Base-by-base conservation (phyloP, 306 rosid genomes). In the Begonia fuchsioides region DNA sequence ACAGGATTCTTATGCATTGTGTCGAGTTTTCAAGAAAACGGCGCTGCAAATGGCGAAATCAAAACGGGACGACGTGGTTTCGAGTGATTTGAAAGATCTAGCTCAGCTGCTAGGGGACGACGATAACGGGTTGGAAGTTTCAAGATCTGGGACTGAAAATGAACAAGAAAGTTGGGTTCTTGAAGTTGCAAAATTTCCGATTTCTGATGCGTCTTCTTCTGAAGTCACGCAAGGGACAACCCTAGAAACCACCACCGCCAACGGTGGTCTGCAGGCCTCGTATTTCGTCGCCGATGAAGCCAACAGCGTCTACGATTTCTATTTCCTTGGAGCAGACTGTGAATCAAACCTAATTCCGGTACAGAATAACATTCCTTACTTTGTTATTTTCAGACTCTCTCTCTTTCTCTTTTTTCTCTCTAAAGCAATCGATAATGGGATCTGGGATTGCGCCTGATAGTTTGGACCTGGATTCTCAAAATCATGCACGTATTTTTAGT, bases 1-100 rank as follows among this genome's bases (percentile, higher is more conserved):
- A 35, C 70, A 86, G 96, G 96, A 81, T 61, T 86, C 96, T 5
- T 86, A 78, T 59, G 87, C 96, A 2, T 50, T 86, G 66, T 86
- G 96, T 58, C 96, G 96, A 2, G 68, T 86, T 53, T 81, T 86
- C 81, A 78, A 76, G 77, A 86, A 86, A 64, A 73, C 81, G 44
- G 72, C 72, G 32, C 79, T 16, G 76, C 81, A 10, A 45, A 62
- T 55, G 14, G 54, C 35, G 17, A 78, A 69, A 39, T 41, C 45
- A 41, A n/a, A 41, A 10, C 45, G 14, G 44, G 69, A 72, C 48
- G 75, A 72, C 10, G n/a, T 5, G 3, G 45, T 10, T 41, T 11
- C 12, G 12, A 41, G 14, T 41, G 45, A 41, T n/a, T 5, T 11
- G 45, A 41, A 41, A n/a, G 45, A 41, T 6, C n/a, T 2, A 41